A percentile compares a stretch with the other conserved stretches of the same genome.
phyloP scores from a whole-genome alignment of 176 grass and related monocot species.

The Guadua angustifolia region DNA sequence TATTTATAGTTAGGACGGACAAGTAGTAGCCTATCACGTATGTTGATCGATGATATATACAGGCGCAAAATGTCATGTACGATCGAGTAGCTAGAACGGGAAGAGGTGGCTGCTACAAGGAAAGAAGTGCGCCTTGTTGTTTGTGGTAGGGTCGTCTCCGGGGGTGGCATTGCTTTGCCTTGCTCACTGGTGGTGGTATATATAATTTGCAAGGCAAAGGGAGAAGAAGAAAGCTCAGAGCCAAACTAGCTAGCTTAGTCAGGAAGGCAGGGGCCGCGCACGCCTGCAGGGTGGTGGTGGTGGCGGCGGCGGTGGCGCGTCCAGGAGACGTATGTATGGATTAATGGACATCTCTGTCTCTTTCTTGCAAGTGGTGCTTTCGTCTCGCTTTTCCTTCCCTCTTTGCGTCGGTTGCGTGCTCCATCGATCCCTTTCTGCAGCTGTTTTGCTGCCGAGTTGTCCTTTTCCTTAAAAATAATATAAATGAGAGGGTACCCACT shows the following conservation, averaged over 20 bases:
- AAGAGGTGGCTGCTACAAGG: too few relatives aligned
- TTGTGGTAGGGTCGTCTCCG: neutral
- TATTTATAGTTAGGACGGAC: neutral
- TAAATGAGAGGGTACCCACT: neutral
- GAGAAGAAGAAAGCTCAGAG: neutral
- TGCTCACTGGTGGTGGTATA: slow-evolving; percentile 10
- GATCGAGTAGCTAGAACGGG: too few relatives aligned
- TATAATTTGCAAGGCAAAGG: neutral
- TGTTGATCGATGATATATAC: neutral
- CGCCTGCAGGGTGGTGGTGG: neutral
- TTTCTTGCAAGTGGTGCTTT: neutral
- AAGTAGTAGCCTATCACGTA: too few relatives aligned
- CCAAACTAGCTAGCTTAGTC: neutral
- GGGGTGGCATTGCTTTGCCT: neutral
- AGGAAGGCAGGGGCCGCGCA: neutral
- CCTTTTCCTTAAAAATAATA: neutral
- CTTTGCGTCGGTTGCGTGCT: slow-evolving; percentile 39
- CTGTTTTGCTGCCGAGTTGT: neutral
- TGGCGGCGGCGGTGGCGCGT: neutral
- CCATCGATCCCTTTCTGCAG: neutral
- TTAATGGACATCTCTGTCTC: neutral
- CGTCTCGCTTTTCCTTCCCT: neutral
- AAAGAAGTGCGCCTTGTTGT: too few relatives aligned
- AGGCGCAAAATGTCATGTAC: neutral
- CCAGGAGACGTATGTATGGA: neutral